phyloP scores from a whole-genome alignment of 495 filamentous ascomycete genomes.

The Daldinia loculata region DNA sequence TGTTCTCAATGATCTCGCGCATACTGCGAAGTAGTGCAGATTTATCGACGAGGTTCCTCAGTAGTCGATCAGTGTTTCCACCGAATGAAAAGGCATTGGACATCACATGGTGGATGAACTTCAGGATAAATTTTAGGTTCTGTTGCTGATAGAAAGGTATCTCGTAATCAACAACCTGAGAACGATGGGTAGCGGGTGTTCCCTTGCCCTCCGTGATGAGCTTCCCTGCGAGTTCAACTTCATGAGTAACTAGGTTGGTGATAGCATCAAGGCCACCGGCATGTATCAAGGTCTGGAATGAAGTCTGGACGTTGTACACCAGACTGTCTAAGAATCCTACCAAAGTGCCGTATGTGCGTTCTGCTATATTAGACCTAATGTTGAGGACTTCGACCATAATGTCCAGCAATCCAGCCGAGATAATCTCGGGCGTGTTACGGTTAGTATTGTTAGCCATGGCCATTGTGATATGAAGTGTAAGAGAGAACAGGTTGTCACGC shows the following conservation, averaged over 20 bases:
- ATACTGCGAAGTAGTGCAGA: slow-evolving; percentile 81
- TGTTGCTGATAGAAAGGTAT: slow-evolving; percentile 93
- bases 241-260: slow-evolving; percentile 80
- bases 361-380: slow-evolving; percentile 81
- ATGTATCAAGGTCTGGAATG: slow-evolving; percentile 79
- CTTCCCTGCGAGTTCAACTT: slow-evolving; percentile 75
- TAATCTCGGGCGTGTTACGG: slow-evolving; percentile 66
- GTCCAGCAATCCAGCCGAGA: slow-evolving; percentile 86
- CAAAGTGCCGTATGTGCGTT: slow-evolving; percentile 80
- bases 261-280: slow-evolving; percentile 86
- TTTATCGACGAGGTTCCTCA: slow-evolving; percentile 94
- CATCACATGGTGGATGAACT: slow-evolving; percentile 97
- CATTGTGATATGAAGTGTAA: slow-evolving; percentile 79
- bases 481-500: slow-evolving; percentile 85
- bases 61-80: slow-evolving; percentile 84
- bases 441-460: slow-evolving; percentile 70
- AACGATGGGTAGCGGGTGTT: slow-evolving; percentile 79
- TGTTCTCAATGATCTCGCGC: slow-evolving; percentile 81
- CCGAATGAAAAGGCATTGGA: slow-evolving; percentile 69
- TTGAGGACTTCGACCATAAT: slow-evolving; percentile 90
- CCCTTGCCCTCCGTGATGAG: slow-evolving; percentile 72
- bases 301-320: slow-evolving; percentile 80
- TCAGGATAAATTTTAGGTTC: slow-evolving; percentile 90
- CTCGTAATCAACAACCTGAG: slow-evolving; percentile 85
- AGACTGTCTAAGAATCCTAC: slow-evolving; percentile 87